These are phyloP conservation scores for Clavispora santaluciae DNA, from an alignment of 805 yeast species.

Conservation along the genomic window DNA sequence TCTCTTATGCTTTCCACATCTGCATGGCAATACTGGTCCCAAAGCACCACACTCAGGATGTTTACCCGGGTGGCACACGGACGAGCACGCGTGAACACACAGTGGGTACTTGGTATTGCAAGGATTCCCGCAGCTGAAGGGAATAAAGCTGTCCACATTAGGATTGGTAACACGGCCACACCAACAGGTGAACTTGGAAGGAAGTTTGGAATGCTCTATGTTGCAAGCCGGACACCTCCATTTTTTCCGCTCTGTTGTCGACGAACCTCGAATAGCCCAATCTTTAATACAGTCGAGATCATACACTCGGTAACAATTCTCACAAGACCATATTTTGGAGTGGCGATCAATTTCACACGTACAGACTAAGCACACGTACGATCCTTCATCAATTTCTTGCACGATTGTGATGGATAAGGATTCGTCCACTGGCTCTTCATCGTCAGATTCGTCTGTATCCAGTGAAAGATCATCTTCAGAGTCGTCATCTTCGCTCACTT, in stretches of 20 bases:
- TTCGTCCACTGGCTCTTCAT: slow-evolving; percentile 18
- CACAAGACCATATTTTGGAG: slow-evolving; percentile 76
- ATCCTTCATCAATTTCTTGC: slow-evolving; percentile 60
- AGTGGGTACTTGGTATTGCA: slow-evolving; percentile 53
- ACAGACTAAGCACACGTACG: slow-evolving; percentile 82
- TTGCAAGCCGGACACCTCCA: slow-evolving; percentile 92
- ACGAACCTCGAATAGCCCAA: slow-evolving; percentile 79
- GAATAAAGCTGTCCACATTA: slow-evolving; percentile 48
- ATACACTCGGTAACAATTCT: slow-evolving; percentile 72
- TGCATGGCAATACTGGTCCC: slow-evolving; percentile 66
- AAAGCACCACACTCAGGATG: slow-evolving; percentile 78
- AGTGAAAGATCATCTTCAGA: slow-evolving; percentile 2
- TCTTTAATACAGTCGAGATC: slow-evolving; percentile 79
- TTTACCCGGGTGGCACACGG: slow-evolving; percentile 85
- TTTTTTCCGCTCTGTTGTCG: slow-evolving; percentile 50
- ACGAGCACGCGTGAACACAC: slow-evolving; percentile 72
- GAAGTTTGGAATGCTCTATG: slow-evolving; percentile 43
- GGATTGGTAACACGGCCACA: slow-evolving; percentile 79
- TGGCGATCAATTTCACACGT: slow-evolving; percentile 69
- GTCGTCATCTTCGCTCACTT: background rate
- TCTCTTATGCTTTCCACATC: slow-evolving; percentile 63
- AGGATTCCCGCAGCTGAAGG: slow-evolving; percentile 87
- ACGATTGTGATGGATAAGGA: slow-evolving; percentile 40
- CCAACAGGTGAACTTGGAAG: slow-evolving; percentile 73
- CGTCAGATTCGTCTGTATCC: slow-evolving; percentile 11